Evolutionary conservation across 2,329 filamentous ascomycete genomes (phyloP).

Genomic region (Apiospora arundinis): DNA sequence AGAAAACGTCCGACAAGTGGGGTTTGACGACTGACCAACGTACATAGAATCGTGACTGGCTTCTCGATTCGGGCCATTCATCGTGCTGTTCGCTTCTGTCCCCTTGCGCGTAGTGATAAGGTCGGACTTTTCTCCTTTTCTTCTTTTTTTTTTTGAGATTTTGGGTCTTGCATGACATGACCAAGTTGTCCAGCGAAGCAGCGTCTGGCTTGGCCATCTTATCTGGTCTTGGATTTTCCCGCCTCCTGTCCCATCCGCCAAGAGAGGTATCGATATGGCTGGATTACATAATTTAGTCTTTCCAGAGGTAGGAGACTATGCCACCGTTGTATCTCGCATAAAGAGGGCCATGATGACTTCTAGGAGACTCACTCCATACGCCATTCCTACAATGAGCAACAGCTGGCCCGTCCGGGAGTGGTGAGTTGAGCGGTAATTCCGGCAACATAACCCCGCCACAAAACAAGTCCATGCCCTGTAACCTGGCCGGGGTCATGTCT

Average conservation of each 20-base stretch:
- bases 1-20: constrained; percentile 7
- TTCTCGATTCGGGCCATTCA: neutral
- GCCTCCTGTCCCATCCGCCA: neutral
- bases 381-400: neutral
- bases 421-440: neutral
- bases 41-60: neutral
- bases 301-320: neutral
- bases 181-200: no score
- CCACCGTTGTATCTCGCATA: neutral
- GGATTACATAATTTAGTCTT: neutral
- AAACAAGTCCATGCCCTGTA: neutral
- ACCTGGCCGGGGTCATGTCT: neutral
- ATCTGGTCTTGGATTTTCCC: neutral
- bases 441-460: neutral
- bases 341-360: neutral
- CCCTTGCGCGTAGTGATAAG: neutral
- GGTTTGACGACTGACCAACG: neutral
- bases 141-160: neutral
- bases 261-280: neutral
- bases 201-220: neutral
- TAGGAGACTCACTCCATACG: neutral
- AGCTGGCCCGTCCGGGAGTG: neutral
- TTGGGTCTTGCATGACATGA: neutral
- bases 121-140: neutral
- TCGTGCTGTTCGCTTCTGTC: neutral